These are phyloP conservation scores for Penicillium herquei DNA, from an alignment of 495 filamentous ascomycete genomes.

Conservation along the genomic window DNA sequence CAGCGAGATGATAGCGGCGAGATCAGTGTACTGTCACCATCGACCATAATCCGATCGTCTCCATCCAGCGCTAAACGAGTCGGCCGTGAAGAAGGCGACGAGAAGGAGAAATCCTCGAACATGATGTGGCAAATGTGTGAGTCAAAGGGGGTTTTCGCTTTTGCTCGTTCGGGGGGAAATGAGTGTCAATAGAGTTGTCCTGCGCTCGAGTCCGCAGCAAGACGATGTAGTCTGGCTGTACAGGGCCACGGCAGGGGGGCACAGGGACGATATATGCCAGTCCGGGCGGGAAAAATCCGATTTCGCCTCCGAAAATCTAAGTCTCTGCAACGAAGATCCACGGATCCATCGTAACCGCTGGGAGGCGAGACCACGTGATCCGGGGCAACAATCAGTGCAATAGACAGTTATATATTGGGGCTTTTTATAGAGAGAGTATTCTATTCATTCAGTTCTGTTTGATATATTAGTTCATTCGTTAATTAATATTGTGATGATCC, in stretches of 20 bases:
- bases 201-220: slow-evolving; percentile 16
- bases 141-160: neutral
- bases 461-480: neutral
- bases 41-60: slow-evolving; percentile 40
- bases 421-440: neutral
- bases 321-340: neutral
- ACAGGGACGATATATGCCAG: slow-evolving; percentile 1
- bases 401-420: neutral
- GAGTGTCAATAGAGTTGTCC: neutral
- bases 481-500: neutral
- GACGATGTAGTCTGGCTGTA: slow-evolving; percentile 6
- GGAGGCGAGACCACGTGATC: slow-evolving; percentile 16
- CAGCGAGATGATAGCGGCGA: slow-evolving; percentile 49
- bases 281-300: slow-evolving; percentile 3
- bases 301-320: slow-evolving; percentile 10
- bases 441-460: neutral
- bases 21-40: slow-evolving; percentile 39
- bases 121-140: slow-evolving; percentile 23
- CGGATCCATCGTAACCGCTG: slow-evolving; percentile 2
- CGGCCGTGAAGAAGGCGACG: slow-evolving; percentile 39
- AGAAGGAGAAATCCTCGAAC: slow-evolving; percentile 51
- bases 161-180: too few relatives aligned
- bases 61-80: slow-evolving; percentile 33
- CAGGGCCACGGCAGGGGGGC: slow-evolving; percentile 7
- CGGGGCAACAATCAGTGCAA: neutral